phyloP scores from a whole-genome alignment of 305 asterid species.

The Salvia sclarea region DNA sequence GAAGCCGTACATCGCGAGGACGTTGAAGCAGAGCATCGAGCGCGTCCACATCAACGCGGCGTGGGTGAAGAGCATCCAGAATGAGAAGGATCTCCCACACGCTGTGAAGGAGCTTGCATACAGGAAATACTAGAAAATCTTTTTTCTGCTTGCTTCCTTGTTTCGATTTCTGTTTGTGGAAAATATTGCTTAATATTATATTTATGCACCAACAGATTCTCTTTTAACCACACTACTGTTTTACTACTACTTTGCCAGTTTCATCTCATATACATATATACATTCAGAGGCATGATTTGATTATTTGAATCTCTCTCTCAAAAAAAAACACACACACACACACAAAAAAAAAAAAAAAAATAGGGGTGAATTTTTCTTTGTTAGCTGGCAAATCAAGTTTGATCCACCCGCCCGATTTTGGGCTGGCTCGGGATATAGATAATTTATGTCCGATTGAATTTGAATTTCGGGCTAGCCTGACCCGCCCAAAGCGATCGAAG shows the following conservation, averaged over 20 bases:
- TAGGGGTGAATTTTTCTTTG: too few relatives aligned
- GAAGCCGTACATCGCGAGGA: slow-evolving; percentile 82
- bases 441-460: too few relatives aligned
- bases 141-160: neutral
- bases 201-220: neutral
- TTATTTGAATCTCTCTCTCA: too few relatives aligned
- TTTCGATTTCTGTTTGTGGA: neutral
- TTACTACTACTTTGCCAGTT: neutral
- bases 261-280: too few relatives aligned
- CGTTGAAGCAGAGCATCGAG: slow-evolving; percentile 89
- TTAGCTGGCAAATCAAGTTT: too few relatives aligned
- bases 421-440: too few relatives aligned
- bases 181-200: neutral
- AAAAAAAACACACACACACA: too few relatives aligned
- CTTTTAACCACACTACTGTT: neutral
- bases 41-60: slow-evolving; percentile 73
- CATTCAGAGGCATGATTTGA: too few relatives aligned
- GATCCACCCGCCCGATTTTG: too few relatives aligned
- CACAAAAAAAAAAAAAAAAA: too few relatives aligned
- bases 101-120: slow-evolving; percentile 64
- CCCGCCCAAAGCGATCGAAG: too few relatives aligned
- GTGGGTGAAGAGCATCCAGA: slow-evolving; percentile 79
- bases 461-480: too few relatives aligned
- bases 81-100: slow-evolving; percentile 62
- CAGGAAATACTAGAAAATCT: slow-evolving; percentile 51